phyloP scores from a whole-genome alignment of 2,329 filamentous ascomycete species.

The Paraconiothyrium sp. region DNA sequence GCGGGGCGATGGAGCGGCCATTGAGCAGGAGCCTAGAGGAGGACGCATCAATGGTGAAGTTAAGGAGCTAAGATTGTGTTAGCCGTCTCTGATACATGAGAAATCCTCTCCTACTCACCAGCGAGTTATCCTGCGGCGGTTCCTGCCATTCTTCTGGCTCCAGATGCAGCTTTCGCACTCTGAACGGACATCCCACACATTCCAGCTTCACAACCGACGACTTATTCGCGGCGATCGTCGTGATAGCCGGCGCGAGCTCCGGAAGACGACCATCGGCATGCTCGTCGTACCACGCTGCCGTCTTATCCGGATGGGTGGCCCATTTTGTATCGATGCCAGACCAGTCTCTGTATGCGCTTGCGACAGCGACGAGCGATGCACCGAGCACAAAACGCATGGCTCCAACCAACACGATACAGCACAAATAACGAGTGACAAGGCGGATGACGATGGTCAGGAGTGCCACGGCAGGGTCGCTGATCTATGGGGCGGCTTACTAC shows the following conservation, averaged over 20 bases:
- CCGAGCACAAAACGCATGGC: constrained; percentile 29
- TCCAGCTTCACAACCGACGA: constrained; percentile 42
- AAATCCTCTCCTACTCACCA: constrained; percentile 27
- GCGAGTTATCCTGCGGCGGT: constrained; percentile 31
- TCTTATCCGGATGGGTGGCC: constrained; percentile 26
- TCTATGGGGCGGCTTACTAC: neutral
- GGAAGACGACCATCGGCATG: constrained; percentile 18
- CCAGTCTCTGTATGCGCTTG: constrained; percentile 15
- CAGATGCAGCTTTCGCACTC: constrained; percentile 19
- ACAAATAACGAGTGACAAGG: constrained; percentile 18
- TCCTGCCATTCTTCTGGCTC: constrained; percentile 28
- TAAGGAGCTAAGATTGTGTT: constrained; percentile 32
- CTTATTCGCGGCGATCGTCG: constrained; percentile 29
- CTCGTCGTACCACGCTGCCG: constrained; percentile 23
- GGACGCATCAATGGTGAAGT: constrained; percentile 29
- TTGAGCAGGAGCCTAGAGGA: constrained; percentile 33
- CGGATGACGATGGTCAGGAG: constrained; percentile 13
- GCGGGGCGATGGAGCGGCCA: constrained; percentile 30
- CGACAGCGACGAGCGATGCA: constrained; percentile 20
- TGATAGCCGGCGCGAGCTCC: constrained; percentile 28
- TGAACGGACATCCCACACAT: constrained; percentile 40
- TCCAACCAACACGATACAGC: neutral
- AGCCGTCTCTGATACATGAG: neutral
- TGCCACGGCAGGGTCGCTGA: neutral
- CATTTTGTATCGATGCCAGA: constrained; percentile 17